Conservation (phyloP, 2,329 filamentous ascomycete species). For the Calcarisporium arbuscula region DNA sequence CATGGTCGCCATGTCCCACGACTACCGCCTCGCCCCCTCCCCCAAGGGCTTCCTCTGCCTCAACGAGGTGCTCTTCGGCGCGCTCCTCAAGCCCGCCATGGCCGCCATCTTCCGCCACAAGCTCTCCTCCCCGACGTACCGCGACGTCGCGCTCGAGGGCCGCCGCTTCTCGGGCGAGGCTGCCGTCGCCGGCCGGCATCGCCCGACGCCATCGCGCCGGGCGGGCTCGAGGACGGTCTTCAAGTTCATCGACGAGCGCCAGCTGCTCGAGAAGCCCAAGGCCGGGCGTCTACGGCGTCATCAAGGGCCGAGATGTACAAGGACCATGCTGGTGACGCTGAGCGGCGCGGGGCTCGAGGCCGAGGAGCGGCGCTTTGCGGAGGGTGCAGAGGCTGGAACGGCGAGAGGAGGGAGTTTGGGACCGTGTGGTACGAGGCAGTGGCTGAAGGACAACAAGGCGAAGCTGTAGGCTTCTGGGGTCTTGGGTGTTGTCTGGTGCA, state of each 20-base stretch:
- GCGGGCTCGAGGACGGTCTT: conserved; percentile 55
- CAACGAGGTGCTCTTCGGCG: conserved; percentile 77
- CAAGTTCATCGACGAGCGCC: conserved; percentile 50
- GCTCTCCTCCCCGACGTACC: conserved; percentile 48
- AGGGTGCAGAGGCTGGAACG: conserved; percentile 30
- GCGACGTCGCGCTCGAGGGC: conserved; percentile 67
- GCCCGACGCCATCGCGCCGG: too few species aligned
- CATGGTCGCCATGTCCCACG: conserved; percentile 76
- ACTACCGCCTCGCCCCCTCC: conserved; percentile 73
- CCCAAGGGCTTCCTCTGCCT: conserved; percentile 67
- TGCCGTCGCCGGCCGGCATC: conserved; percentile 62
- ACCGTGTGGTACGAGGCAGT: conserved; percentile 44
- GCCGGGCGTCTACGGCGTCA: conserved; percentile 60
- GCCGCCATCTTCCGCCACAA: conserved; percentile 68
- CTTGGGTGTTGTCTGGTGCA: conserved; percentile 1
- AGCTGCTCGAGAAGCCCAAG: conserved; percentile 54
- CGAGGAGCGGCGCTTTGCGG: conserved; percentile 43
- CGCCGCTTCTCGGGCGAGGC: conserved; percentile 57
- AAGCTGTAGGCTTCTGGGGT: conserved; percentile 25
- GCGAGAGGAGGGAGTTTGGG: conserved; percentile 35
- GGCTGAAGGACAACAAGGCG: conserved; percentile 34
- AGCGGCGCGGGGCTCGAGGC: conserved; percentile 42
- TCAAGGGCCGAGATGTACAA: conserved; percentile 75
- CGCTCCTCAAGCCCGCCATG: conserved; percentile 70
- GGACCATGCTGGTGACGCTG: conserved; percentile 54